A percentile compares a stretch with the other conserved stretches of the same genome.
phyloP scores from a whole-genome alignment of 805 yeast genomes.

The Maudiozyma bulderi region DNA sequence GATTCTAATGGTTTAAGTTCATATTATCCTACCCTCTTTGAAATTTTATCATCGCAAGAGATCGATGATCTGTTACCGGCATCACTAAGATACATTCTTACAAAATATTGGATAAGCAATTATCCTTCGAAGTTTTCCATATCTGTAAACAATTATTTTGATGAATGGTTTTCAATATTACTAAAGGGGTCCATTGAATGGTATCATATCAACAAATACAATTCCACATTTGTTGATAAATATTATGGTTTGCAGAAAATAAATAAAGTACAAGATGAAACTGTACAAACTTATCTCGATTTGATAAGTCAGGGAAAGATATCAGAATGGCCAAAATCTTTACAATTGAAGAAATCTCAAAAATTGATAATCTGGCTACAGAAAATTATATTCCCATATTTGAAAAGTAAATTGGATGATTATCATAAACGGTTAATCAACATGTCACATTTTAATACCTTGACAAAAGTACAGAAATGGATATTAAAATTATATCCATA shows the following conservation, averaged over 20 bases:
- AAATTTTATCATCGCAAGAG: slow-evolving; percentile 73
- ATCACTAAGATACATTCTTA: slow-evolving; percentile 67
- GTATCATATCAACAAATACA: slow-evolving; percentile 61
- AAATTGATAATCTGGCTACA: slow-evolving; percentile 45
- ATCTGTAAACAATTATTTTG: slow-evolving; percentile 66
- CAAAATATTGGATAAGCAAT: slow-evolving; percentile 62
- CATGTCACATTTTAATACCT: slow-evolving; percentile 14
- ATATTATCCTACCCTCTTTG: slow-evolving; percentile 69
- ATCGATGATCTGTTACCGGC: slow-evolving; percentile 71
- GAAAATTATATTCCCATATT: slow-evolving; percentile 56
- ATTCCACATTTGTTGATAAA: slow-evolving; percentile 80
- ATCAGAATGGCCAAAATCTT: slow-evolving; percentile 17
- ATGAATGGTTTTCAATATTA: slow-evolving; percentile 44
- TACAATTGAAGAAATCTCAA: slow-evolving; percentile 46
- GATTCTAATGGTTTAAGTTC: background rate
- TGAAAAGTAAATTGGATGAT: slow-evolving; percentile 37
- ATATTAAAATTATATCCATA: slow-evolving; percentile 58
- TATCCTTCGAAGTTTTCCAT: slow-evolving; percentile 62
- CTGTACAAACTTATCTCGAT: slow-evolving; percentile 6
- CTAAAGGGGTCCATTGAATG: slow-evolving; percentile 61
- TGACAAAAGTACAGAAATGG: slow-evolving; percentile 9
- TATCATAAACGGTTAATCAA: slow-evolving; percentile 40
- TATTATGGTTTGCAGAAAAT: slow-evolving; percentile 79
- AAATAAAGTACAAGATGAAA: slow-evolving; percentile 18
- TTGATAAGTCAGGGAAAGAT: slow-evolving; percentile 2